Evolutionary conservation across 75 land plant species (phyloP).

Genomic region (Larix kaempferi): DNA sequence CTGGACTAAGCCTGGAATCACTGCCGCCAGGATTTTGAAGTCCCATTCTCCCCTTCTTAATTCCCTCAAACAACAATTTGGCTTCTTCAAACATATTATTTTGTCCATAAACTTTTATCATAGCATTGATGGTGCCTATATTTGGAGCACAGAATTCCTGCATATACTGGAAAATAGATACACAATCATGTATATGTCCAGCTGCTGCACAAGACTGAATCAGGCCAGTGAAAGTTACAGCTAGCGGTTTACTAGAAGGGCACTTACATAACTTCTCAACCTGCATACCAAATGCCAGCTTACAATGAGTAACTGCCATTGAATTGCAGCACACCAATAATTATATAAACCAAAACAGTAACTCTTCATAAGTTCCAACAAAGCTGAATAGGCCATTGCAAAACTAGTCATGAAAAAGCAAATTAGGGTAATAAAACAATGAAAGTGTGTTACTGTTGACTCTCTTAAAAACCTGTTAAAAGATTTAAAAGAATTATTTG

Average conservation of each 20-base stretch:
- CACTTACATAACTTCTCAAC: conserved; percentile 58
- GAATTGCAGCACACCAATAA: not conserved
- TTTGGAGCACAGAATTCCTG: conserved; percentile 74
- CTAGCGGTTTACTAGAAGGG: conserved; percentile 74
- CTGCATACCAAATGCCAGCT: conserved; percentile 29
- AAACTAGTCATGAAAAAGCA: not conserved
- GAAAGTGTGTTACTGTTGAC: not conserved
- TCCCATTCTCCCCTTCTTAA: conserved; percentile 36
- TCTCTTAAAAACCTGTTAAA: not conserved
- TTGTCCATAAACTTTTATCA: conserved; percentile 71
- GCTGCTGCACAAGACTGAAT: conserved; percentile 71
- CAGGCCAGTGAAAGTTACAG: conserved; percentile 84
- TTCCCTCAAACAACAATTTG: conserved; percentile 45
- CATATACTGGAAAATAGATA: conserved; percentile 65
- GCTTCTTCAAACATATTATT: conserved; percentile 75
- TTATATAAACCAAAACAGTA: no score
- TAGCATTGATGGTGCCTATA: conserved; percentile 66
- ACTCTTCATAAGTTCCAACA: no score
- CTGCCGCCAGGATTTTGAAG: conserved; percentile 13
- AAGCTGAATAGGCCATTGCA: no score
- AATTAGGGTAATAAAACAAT: not conserved
- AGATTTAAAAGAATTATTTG: not conserved
- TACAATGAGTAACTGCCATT: not conserved
- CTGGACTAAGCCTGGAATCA: conserved; percentile 44
- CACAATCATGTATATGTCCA: conserved; percentile 48